Percentiles rank a stretch among this genome's conserved stretches.
These are phyloP conservation scores for Meira nashicola DNA, from an alignment of 1,284 basidiomycete genomes.

Conservation along the genomic window DNA sequence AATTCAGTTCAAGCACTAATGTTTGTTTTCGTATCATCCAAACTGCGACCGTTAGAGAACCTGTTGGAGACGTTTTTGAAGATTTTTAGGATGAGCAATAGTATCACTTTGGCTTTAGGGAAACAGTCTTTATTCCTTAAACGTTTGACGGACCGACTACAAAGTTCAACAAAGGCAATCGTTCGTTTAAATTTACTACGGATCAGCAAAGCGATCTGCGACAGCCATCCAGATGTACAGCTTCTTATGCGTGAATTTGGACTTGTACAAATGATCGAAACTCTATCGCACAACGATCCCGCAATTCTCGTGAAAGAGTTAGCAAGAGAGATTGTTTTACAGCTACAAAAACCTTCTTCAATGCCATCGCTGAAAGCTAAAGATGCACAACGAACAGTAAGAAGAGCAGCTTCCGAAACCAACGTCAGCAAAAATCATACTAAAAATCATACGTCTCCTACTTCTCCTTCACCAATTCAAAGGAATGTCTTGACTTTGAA, in stretches of 20 bases:
- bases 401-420: constrained; percentile 7
- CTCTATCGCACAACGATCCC: constrained; percentile 30
- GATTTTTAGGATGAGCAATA: constrained; percentile 74
- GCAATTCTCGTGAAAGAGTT: constrained; percentile 61
- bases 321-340: constrained; percentile 35
- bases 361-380: not conserved
- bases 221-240: constrained; percentile 64
- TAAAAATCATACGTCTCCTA: too few relatives aligned
- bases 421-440: too few relatives aligned
- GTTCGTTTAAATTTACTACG: constrained; percentile 83
- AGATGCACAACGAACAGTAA: constrained; percentile 9
- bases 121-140: constrained; percentile 73
- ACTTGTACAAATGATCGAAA: constrained; percentile 36
- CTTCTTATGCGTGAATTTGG: constrained; percentile 32
- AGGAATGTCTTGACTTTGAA: too few relatives aligned
- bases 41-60: constrained; percentile 92
- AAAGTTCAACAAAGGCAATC: constrained; percentile 65
- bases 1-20: constrained; percentile 69
- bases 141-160: constrained; percentile 76
- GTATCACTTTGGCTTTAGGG: constrained; percentile 70
- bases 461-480: too few relatives aligned
- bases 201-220: constrained; percentile 77
- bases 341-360: not conserved
- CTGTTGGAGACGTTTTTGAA: constrained; percentile 73
- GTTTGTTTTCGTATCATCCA: constrained; percentile 72